Percentiles rank a stretch among this genome's conserved stretches.
phyloP scores from a whole-genome alignment of 2,329 filamentous ascomycete species.

The Aspergillus persii region DNA sequence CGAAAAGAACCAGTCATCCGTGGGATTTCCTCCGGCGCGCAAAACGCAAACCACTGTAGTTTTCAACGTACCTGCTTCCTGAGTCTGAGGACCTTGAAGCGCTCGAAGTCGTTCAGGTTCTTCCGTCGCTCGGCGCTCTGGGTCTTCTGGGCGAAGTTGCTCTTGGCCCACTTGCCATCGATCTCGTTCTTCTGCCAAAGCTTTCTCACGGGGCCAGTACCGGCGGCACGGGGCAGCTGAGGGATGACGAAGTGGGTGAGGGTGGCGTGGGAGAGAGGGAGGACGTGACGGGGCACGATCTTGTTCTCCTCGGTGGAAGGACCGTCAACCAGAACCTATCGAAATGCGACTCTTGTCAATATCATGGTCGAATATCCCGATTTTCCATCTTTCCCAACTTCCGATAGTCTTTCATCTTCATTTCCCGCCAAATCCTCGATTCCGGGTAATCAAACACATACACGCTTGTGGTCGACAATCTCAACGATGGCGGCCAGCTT shows the following conservation, averaged over 20 bases:
- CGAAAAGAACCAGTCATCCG: background rate
- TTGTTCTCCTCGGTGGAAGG: slow-evolving; percentile 77
- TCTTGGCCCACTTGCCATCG: slow-evolving; percentile 89
- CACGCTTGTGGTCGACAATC: slow-evolving; percentile 99
- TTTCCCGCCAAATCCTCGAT: slow-evolving; percentile 6
- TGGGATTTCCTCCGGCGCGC: background rate
- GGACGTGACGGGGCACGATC: slow-evolving; percentile 80
- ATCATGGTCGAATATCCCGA: slow-evolving; percentile 6
- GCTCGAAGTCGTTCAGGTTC: slow-evolving; percentile 95
- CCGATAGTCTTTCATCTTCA: slow-evolving; percentile 6
- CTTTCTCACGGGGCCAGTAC: slow-evolving; percentile 78
- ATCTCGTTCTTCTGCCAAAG: slow-evolving; percentile 89
- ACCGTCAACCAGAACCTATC: slow-evolving; percentile 73
- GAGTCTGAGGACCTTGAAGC: slow-evolving; percentile 99
- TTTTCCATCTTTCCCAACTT: slow-evolving; percentile 5
- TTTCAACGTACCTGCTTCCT: slow-evolving; percentile 83
- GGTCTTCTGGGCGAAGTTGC: slow-evolving; percentile 92
- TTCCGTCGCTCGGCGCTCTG: slow-evolving; percentile 81
- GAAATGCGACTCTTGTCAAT: slow-evolving; percentile 20
- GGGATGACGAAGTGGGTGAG: slow-evolving; percentile 87
- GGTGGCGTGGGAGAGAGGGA: slow-evolving; percentile 77
- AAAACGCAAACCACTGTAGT: background rate
- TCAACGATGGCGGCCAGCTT: slow-evolving; percentile 93
- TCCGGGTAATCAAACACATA: slow-evolving; percentile 58
- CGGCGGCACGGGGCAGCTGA: slow-evolving; percentile 80